A percentile compares a stretch with the other conserved stretches of the same genome.
phyloP scores from a whole-genome alignment of 306 rosid species.

The Sophora flavescens region DNA sequence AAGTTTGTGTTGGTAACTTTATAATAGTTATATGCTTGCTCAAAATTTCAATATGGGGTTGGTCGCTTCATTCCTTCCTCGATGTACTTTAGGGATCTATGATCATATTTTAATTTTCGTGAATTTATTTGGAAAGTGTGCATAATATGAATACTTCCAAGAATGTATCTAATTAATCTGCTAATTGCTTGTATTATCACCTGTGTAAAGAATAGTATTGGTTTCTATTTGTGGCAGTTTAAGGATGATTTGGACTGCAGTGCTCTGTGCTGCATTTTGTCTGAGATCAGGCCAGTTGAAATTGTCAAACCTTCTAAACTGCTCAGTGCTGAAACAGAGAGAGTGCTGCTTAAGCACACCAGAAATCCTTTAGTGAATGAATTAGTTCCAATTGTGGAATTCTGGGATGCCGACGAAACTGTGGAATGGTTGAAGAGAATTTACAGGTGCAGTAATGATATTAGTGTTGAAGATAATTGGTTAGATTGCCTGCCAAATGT shows the following conservation, averaged over 20 bases:
- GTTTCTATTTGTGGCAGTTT: conserved; percentile 64
- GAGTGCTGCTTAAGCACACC: conserved; percentile 72
- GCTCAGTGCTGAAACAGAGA: conserved; percentile 89
- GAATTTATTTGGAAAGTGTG: conserved; percentile 19
- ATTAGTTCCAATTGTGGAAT: conserved; percentile 79
- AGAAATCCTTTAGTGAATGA: conserved; percentile 91
- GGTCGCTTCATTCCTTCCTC: conserved; percentile 33
- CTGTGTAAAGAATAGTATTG: neutral
- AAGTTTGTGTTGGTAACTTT: conserved; percentile 29
- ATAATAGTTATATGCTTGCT: conserved; percentile 21
- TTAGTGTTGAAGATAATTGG: conserved; percentile 53
- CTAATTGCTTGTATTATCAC: conserved; percentile 35
- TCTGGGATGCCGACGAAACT: conserved; percentile 87
- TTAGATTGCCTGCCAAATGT: conserved; percentile 69
- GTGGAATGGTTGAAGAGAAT: conserved; percentile 60
- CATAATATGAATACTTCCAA: conserved; percentile 6
- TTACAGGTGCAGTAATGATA: conserved; percentile 50
- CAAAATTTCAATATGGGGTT: conserved; percentile 33
- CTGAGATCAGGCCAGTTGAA: conserved; percentile 96
- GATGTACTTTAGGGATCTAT: neutral
- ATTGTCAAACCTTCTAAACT: conserved; percentile 82
- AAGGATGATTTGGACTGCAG: conserved; percentile 86
- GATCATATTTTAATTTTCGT: conserved; percentile 7
- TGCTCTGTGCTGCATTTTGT: conserved; percentile 79
- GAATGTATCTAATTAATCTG: conserved; percentile 11